Evolutionary conservation across 208 protist species (phyloP).

Genomic region (Wallacemonas sp.): DNA sequence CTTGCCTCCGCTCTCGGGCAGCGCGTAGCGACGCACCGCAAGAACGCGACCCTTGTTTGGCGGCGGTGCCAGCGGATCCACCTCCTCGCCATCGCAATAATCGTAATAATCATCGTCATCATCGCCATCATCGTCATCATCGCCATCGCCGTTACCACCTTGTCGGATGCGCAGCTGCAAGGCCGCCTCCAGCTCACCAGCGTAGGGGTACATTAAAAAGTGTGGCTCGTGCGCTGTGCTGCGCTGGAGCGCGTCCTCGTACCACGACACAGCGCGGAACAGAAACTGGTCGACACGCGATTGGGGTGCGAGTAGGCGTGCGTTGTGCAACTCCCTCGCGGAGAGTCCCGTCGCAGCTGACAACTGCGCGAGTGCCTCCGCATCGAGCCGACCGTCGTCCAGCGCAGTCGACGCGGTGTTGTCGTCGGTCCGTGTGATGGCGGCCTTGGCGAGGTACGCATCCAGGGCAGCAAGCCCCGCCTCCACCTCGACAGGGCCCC

Average conservation of each 20-base stretch:
- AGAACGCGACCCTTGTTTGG: conserved; percentile 10
- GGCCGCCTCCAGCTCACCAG: conserved; percentile 8
- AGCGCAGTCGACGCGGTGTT: too few species aligned
- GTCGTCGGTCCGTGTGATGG: neutral
- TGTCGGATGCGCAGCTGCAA: conserved; percentile 9
- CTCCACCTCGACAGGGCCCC: neutral
- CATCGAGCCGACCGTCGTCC: neutral
- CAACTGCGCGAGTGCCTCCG: neutral
- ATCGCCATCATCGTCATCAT: conserved; percentile 16
- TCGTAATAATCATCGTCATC: conserved; percentile 12
- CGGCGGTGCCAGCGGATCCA: neutral
- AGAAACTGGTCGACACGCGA: conserved; percentile 13
- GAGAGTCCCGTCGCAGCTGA: conserved; percentile 1
- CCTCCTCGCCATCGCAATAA: neutral
- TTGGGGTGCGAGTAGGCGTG: conserved; percentile 1
- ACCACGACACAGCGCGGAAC: conserved; percentile 8
- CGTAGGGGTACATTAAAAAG: conserved; percentile 19
- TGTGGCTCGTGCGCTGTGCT: neutral
- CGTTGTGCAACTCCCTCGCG: conserved; percentile 1
- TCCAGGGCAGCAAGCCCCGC: neutral
- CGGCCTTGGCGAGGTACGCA: neutral
- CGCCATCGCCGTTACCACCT: neutral
- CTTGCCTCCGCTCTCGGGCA: conserved; percentile 30
- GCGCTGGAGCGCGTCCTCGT: neutral
- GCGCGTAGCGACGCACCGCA: conserved; percentile 17